Evolutionary conservation across 2,329 filamentous ascomycete species (phyloP).

Genomic region (Aspergillus eucalypticola): DNA sequence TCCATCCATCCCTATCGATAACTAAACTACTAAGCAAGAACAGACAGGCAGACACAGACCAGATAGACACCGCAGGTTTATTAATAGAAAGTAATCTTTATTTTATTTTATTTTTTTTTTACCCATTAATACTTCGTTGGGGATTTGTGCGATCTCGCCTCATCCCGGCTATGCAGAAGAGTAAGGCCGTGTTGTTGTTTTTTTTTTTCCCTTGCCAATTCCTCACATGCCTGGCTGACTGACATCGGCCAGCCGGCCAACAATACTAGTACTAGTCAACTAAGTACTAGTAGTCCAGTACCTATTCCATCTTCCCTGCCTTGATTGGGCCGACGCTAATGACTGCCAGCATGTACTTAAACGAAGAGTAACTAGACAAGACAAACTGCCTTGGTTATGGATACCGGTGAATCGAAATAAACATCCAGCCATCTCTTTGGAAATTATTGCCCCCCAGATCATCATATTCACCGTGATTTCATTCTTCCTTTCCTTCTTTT

Average conservation of each 20-base stretch:
- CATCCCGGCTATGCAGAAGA: background rate
- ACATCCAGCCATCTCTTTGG: no score
- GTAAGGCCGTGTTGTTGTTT: background rate
- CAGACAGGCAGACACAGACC: no score
- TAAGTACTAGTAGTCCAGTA: background rate
- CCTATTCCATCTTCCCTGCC: background rate
- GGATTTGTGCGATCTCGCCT: slow-evolving; percentile 1
- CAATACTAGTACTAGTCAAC: no score
- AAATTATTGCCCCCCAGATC: no score
- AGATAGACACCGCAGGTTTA: slow-evolving; percentile 7
- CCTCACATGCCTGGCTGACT: background rate
- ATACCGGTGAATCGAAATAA: no score
- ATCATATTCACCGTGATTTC: no score
- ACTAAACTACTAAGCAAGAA: background rate
- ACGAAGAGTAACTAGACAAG: background rate
- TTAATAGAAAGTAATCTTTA: background rate
- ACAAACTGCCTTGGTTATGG: background rate
- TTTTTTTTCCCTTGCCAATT: no score
- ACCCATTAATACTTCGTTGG: background rate
- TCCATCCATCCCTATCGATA: background rate
- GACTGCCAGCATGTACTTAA: background rate
- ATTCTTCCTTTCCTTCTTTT: background rate
- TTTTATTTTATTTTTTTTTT: background rate
- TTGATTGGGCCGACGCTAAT: slow-evolving; percentile 7
- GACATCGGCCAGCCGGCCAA: slow-evolving; percentile 1